These are phyloP conservation scores for Steccherinum ochraceum DNA, from an alignment of 768 basidiomycete genomes.

Conservation along the genomic window DNA sequence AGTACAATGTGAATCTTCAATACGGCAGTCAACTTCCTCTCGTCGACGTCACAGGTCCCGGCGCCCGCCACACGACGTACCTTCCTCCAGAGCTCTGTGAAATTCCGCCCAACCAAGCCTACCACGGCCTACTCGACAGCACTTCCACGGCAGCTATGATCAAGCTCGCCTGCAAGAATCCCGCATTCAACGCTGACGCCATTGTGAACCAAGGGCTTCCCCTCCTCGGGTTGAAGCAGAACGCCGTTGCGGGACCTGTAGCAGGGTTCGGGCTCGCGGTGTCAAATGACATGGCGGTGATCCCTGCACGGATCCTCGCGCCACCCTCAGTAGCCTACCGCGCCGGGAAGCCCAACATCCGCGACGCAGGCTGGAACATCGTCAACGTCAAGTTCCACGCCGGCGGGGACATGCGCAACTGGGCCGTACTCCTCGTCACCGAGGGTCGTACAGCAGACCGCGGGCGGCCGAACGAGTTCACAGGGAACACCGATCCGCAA, in stretches of 20 bases:
- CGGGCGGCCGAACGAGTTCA: slow-evolving; percentile 28
- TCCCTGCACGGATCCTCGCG: slow-evolving; percentile 60
- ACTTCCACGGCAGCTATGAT: slow-evolving; percentile 69
- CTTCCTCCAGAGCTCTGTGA: slow-evolving; percentile 70
- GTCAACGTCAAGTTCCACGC: slow-evolving; percentile 61
- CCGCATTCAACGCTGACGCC: slow-evolving; percentile 47
- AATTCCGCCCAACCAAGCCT: slow-evolving; percentile 53
- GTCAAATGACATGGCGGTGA: slow-evolving; percentile 47
- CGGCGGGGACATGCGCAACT: slow-evolving; percentile 44
- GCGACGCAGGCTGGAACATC: slow-evolving; percentile 76
- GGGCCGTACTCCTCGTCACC: slow-evolving; percentile 63
- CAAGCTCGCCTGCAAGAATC: slow-evolving; percentile 56
- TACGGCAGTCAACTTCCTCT: slow-evolving; percentile 30
- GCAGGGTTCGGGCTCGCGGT: slow-evolving; percentile 56
- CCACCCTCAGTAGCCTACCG: slow-evolving; percentile 55
- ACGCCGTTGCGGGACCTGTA: slow-evolving; percentile 29
- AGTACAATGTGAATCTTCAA: slow-evolving; percentile 48
- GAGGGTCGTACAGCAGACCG: too few relatives aligned
- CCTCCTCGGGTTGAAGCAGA: slow-evolving; percentile 42
- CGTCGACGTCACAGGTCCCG: slow-evolving; percentile 21
- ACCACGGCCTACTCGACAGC: slow-evolving; percentile 54
- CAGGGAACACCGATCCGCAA: slow-evolving; percentile 34
- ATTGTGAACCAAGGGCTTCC: slow-evolving; percentile 57
- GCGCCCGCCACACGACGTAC: slow-evolving; percentile 28
- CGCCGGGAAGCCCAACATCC: slow-evolving; percentile 35